phyloP scores from a whole-genome alignment of 306 rosid species.

The Quercus mongolica region DNA sequence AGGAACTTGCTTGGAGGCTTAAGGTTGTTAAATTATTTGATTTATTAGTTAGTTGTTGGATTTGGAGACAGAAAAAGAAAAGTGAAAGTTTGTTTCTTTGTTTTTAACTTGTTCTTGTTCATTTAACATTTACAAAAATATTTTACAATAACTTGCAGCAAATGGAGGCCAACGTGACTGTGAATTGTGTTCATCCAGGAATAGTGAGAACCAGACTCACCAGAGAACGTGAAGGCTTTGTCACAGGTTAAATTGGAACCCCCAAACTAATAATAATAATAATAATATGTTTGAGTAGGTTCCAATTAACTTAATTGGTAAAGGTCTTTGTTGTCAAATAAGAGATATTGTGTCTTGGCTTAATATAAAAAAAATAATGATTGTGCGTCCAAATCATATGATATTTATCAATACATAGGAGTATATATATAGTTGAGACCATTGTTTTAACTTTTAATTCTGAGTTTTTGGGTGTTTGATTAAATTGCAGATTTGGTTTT shows the following conservation, averaged over 20 bases:
- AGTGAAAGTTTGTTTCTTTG: conserved; percentile 38
- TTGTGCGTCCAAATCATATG: too few relatives aligned
- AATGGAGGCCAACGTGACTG: conserved; percentile 78
- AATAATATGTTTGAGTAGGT: background rate
- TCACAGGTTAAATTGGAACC: conserved; percentile 49
- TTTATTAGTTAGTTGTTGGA: background rate
- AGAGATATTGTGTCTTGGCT: too few relatives aligned
- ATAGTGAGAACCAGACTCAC: conserved; percentile 86
- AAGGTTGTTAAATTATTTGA: conserved; percentile 32
- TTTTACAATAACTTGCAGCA: conserved; percentile 32
- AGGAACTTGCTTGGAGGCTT: conserved; percentile 70
- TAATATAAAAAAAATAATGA: background rate
- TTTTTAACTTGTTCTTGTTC: background rate
- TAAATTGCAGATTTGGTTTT: conserved; percentile 67
- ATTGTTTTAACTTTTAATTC: background rate
- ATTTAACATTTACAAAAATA: background rate
- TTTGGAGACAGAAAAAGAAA: conserved; percentile 4
- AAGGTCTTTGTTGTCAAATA: background rate
- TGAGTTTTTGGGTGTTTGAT: background rate
- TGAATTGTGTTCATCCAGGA: conserved; percentile 93
- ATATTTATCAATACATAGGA: too few relatives aligned
- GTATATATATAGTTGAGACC: background rate
- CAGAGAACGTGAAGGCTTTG: conserved; percentile 84
- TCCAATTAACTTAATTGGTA: too few relatives aligned
- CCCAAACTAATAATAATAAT: background rate